Evolutionary conservation across 2,329 filamentous ascomycete species (phyloP), one percentile per base, ranked within the genome.

Genomic region (Apiospora malaysiana): DNA sequence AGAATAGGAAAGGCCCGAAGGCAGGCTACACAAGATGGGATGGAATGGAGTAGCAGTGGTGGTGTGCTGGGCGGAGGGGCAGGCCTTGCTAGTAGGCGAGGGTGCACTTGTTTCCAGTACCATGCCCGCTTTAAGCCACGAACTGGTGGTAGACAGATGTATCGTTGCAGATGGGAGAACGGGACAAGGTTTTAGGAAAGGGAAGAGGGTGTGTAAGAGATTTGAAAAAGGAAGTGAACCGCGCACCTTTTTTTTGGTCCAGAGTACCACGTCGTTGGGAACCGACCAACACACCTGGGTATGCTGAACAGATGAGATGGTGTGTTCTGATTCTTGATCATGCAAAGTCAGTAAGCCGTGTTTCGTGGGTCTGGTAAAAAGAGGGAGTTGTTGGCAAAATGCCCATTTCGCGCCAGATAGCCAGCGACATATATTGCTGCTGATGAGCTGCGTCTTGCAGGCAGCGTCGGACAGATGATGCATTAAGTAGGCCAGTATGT

Each of bases 131-230:
- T 75, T 75, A 75, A 74, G 73, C 74, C 73, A 72, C 68, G 72
- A 68, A 73, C 70, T 73, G 75, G 76, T 75, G 77, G 78, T 78
- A 78, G 76, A 76, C 74, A 75, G 71, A 79, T 78, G 78, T 76
- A 79, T 79, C 78, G 78, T 79, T 79, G 77, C 77, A 79, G 76
- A 77, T 76, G 78, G 75, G 72, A 74, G 71, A 75, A 73, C 71
- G 73, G 74, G 75, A 73, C 32, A 63, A n/a, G 56, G 56, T 40
- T 63, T 63, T 12, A 72, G 71, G 73, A 71, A 32, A 63, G 72
- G 70, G 66, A 70, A 69, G 72, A 70, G 70, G 72, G 69, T 70
- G 73, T 76, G 73, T 74, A 72, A 59, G 59, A 72, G 71, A 73
- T 66, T 69, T 70, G 70, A 43, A 71, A 73, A 66, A 70, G 71